These are phyloP conservation scores for Nigrograna mackinnonii DNA, from an alignment of 2,329 filamentous ascomycete genomes.

Conservation along the genomic window DNA sequence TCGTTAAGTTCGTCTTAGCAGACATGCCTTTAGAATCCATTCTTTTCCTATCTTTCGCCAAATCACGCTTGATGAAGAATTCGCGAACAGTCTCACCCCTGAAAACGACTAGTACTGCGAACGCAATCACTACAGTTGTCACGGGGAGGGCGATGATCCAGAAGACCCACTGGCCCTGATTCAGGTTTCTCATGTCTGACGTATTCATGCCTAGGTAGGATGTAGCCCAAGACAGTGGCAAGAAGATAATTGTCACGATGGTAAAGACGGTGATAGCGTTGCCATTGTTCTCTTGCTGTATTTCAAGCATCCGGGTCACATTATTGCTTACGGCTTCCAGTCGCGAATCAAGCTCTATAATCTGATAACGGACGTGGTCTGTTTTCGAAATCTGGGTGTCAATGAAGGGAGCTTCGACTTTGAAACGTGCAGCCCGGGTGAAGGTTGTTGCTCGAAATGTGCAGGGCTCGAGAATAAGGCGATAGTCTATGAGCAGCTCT, in stretches of 20 bases:
- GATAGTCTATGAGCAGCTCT: too few species aligned
- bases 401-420: too few species aligned
- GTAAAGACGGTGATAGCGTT: slow-evolving; percentile 17
- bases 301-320: slow-evolving; percentile 6
- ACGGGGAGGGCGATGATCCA: slow-evolving; percentile 10
- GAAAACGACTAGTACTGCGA: slow-evolving; percentile 4
- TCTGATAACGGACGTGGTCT: neutral
- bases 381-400: too few species aligned
- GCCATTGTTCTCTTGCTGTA: slow-evolving; percentile 7
- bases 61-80: too few species aligned
- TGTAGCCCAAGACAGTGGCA: slow-evolving; percentile 10
- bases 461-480: too few species aligned
- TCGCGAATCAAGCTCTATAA: slow-evolving; percentile 1
- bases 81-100: slow-evolving; percentile 8
- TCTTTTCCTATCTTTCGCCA: too few species aligned
- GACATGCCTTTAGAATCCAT: too few species aligned
- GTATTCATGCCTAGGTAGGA: slow-evolving; percentile 12
- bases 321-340: slow-evolving; percentile 4
- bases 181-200: slow-evolving; percentile 5
- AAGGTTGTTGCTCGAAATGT: too few species aligned
- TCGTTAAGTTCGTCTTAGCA: too few species aligned
- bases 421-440: too few species aligned
- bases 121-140: slow-evolving; percentile 6
- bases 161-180: slow-evolving; percentile 7
- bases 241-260: slow-evolving; percentile 12